Percentiles rank a stretch among this genome's conserved stretches.
phyloP scores from a whole-genome alignment of 192 early-diverging fungal species.

The Coemansia sp. region DNA sequence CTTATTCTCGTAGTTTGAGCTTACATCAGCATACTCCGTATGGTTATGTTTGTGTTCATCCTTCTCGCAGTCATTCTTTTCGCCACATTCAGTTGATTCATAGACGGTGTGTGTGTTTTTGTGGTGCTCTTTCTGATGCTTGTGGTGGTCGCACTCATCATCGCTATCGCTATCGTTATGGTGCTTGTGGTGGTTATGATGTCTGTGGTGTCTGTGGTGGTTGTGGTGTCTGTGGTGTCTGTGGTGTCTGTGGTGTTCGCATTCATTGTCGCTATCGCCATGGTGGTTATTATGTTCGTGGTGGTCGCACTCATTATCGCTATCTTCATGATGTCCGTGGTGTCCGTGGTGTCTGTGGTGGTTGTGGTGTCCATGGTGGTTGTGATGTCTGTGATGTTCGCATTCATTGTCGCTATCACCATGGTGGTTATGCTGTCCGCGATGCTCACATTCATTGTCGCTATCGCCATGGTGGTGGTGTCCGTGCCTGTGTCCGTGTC shows the following conservation, averaged over 20 bases:
- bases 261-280: too few relatives aligned
- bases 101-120: slow-evolving; percentile 25
- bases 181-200: slow-evolving; percentile 13
- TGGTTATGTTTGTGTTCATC: background rate
- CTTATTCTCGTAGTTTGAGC: background rate
- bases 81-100: slow-evolving; percentile 22
- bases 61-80: slow-evolving; percentile 1
- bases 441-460: background rate
- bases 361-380: slow-evolving; percentile 30
- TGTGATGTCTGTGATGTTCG: slow-evolving; percentile 31
- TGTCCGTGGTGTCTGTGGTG: slow-evolving; percentile 25
- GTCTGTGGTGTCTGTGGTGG: slow-evolving; percentile 14
- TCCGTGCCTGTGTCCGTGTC: slow-evolving; percentile 19
- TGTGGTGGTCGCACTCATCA: slow-evolving; percentile 12
- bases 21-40: background rate
- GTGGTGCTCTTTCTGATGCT: background rate
- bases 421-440: slow-evolving; percentile 5
- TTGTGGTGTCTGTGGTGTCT: slow-evolving; percentile 34
- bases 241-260: slow-evolving; percentile 32
- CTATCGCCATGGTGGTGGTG: slow-evolving; percentile 13
- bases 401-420: background rate
- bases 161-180: slow-evolving; percentile 15
- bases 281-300: background rate
- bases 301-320: slow-evolving; percentile 19
- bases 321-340: slow-evolving; percentile 10